These are phyloP conservation scores for Pleurotus tuber-regium DNA, from an alignment of 768 basidiomycete species.

Conservation along the genomic window DNA sequence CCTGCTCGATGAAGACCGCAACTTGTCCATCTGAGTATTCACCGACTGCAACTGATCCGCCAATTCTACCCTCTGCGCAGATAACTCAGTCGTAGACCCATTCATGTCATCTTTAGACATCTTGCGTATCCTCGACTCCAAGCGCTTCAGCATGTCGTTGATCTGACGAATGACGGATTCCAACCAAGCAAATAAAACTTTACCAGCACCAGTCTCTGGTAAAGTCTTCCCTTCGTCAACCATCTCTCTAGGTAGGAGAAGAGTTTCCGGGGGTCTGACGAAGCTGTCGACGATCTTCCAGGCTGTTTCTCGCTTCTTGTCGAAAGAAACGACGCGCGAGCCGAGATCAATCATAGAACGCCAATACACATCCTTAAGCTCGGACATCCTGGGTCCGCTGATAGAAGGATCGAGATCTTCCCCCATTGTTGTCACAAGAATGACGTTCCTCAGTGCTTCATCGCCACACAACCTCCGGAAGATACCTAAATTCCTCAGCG, in stretches of 20 bases:
- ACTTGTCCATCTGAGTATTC: not conserved
- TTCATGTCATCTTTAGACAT: not conserved
- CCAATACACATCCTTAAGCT: slow-evolving; percentile 9
- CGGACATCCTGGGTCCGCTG: not conserved
- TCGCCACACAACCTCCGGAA: slow-evolving; percentile 47
- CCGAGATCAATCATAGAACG: not conserved
- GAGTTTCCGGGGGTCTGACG: not conserved
- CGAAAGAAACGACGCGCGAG: slow-evolving; percentile 2
- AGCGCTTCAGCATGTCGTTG: not conserved
- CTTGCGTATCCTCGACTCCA: not conserved
- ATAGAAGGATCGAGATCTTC: slow-evolving; percentile 23
- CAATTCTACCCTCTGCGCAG: not conserved
- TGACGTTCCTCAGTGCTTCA: slow-evolving; percentile 39
- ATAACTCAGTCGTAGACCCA: not conserved
- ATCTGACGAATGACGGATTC: not conserved
- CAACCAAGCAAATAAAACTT: not conserved
- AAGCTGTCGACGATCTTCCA: slow-evolving; percentile 7
- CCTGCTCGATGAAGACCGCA: not conserved
- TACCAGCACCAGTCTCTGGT: not conserved
- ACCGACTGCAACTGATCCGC: not conserved
- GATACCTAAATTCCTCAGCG: slow-evolving; percentile 41
- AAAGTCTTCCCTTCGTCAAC: not conserved
- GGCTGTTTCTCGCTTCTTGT: not conserved
- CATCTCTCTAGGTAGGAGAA: not conserved
- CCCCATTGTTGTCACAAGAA: slow-evolving; percentile 50